Base-by-base conservation (phyloP, 164 flowering plant genomes). In the Buxus sempervirens region DNA sequence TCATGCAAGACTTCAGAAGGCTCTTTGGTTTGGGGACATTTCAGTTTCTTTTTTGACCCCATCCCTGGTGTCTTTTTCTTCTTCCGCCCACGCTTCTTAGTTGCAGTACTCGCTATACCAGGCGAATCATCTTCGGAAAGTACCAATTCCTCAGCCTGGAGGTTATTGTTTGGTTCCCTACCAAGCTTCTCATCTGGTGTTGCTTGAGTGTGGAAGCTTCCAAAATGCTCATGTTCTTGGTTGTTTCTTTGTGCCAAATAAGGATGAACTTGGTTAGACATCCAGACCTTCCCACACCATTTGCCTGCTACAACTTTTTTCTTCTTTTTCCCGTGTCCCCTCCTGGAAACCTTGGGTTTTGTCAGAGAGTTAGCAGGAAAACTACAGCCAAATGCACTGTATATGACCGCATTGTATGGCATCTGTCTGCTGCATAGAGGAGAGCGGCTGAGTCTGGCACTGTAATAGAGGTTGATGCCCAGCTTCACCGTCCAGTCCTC, bases 261-360 rank as follows among this genome's bases (percentile, higher is more conserved):
- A 7, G 93, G 96, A 68, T 93, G 98, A 64, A 90, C 97, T 73
- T 96, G 98, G 82, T 83, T 87, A 10, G 94, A 86, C 97, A 88
- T 95, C 99, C 99, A 95, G 60, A 95, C 91, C 77, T 85, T 92
- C 22, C 99, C 99, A 66, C 99, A 95, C 99, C 99, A 95, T 80
- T 86, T 95, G n/a, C 99, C 99, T 19, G 88, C 99, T 54, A 91
- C 86, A 59, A 83, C 77, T n/a, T 78, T 66, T 68, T 82, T 95
- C 82, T 76, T 95, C 82, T 84, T 93, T 71, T 72, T 87, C 64
- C 80, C 72, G 18, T 73, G 41, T 64, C 81, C 80, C 74, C 72
- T 86, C 58, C 80, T 77, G 58, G 55, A 58, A 58, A 68, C 70
- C 65, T 80, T 70, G 0, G 65, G 67, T 65, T 80, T 76, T 53